These are phyloP conservation scores for Boletales sp. DNA, from an alignment of 768 basidiomycete genomes.

Conservation along the genomic window DNA sequence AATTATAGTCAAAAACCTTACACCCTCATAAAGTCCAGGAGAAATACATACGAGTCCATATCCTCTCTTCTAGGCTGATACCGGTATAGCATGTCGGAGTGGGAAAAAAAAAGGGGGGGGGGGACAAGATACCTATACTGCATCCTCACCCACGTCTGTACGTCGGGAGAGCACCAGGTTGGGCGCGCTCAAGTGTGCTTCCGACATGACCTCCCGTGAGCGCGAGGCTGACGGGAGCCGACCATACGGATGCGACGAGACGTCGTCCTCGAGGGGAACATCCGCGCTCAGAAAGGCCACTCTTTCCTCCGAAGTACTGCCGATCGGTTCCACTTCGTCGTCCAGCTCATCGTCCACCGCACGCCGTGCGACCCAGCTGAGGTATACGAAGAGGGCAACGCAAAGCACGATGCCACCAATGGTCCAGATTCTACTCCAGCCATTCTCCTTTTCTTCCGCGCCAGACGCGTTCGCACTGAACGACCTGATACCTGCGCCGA, in stretches of 20 bases:
- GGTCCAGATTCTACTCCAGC: conserved; percentile 59
- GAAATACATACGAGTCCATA: conserved; percentile 14
- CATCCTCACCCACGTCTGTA: conserved; percentile 7
- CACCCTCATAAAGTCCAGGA: conserved; percentile 15
- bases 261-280: conserved; percentile 21
- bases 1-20: conserved; percentile 16
- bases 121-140: conserved; percentile 2
- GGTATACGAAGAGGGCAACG: conserved; percentile 71
- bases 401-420: conserved; percentile 67
- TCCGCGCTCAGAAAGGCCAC: conserved; percentile 48
- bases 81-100: not conserved
- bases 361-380: conserved; percentile 74
- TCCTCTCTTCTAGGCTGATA: not conserved
- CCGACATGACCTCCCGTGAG: conserved; percentile 39
- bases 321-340: conserved; percentile 35
- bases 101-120: no score
- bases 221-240: conserved; percentile 18
- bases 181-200: conserved; percentile 37
- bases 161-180: conserved; percentile 14
- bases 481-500: conserved; percentile 83
- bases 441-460: conserved; percentile 37
- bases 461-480: conserved; percentile 50
- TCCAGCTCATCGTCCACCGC: conserved; percentile 56
- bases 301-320: conserved; percentile 43
- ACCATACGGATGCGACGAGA: conserved; percentile 12